Evolutionary conservation across 805 yeast species (phyloP), one percentile per base, ranked within the genome.

Genomic region (Starmerella vaccinii): DNA sequence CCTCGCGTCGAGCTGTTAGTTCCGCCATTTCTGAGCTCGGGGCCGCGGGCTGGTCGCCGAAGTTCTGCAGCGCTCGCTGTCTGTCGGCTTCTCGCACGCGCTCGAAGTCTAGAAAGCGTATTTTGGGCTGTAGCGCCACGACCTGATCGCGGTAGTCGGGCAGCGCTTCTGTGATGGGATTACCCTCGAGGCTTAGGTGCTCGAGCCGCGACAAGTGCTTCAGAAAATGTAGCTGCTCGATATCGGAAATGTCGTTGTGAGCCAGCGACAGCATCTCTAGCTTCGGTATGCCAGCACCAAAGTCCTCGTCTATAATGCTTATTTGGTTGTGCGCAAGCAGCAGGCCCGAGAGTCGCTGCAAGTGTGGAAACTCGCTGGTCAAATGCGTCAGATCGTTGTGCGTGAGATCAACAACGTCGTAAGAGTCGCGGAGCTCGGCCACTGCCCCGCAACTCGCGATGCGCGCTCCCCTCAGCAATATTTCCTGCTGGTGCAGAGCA

Each of bases 311-410:
- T 21, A 79, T 63, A 3, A 54, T 41, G 2, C 33, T 8, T 3
- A 88, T 76, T 53, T 75, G 68, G 63, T 90, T 90, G 52, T 78
- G 74, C 0, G 83, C 81, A 21, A 81, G 58, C 8, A 88, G 68
- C 2, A 90, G 58, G 0, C 82, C 75, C 40, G 71, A 72, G 46
- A 76, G 60, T 35, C 71, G 73, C 29, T 49, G 46, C 37, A 74
- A 61, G 19, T 52, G 60, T 0, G 81, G 85, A 33, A 76, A 70
- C 60, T 69, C 71, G 21, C 19, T 16, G 15, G 74, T 71, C 5
- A 90, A 57, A 2, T 70, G 71, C 1, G 72, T 65, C n/a, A 90
- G 66, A 30, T 77, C 81, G 65, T 90, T 90, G 60, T 82, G 81
- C 0, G 90, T 77, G 29, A 90, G 62, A 63, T 90, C 97, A 2